Conservation (phyloP, 768 basidiomycete species). For the Trametopsis cervina region DNA sequence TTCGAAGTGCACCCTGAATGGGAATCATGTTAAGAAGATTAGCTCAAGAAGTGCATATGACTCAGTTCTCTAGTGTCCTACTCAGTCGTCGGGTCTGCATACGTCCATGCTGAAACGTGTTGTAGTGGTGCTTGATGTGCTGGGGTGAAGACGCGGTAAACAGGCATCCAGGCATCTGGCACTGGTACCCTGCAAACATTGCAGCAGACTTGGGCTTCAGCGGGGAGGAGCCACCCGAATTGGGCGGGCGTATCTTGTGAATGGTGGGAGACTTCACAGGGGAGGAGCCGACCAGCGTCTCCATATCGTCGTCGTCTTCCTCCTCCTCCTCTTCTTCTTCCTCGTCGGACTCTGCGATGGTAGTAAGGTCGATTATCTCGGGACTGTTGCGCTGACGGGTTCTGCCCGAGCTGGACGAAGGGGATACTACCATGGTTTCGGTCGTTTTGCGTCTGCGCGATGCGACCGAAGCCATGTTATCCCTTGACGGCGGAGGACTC, state of each 20-base stretch:
- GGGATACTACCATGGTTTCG: background rate
- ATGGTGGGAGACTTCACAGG: background rate
- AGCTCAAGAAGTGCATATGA: too few relatives aligned
- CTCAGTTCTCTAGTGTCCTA: conserved; percentile 29
- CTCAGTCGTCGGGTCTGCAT: conserved; percentile 17
- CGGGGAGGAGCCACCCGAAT: background rate
- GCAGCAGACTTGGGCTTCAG: background rate
- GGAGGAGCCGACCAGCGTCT: background rate
- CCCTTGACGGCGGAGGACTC: background rate
- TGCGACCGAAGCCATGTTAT: background rate
- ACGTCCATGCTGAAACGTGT: conserved; percentile 8
- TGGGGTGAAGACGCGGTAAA: conserved; percentile 3
- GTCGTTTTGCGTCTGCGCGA: background rate
- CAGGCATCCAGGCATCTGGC: conserved; percentile 3
- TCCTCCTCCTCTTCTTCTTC: background rate
- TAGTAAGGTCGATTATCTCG: background rate
- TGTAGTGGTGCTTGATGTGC: conserved; percentile 8
- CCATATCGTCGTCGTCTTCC: background rate
- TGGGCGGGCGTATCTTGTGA: background rate
- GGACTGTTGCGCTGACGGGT: background rate
- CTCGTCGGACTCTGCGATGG: background rate
- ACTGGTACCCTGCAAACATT: background rate
- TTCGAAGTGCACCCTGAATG: too few relatives aligned
- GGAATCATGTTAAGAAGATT: too few relatives aligned
- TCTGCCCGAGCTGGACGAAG: background rate